Evolutionary conservation across 139 green algal genomes (phyloP), one percentile per base, ranked within the genome.

Genomic region (Picochlorum sp.): DNA sequence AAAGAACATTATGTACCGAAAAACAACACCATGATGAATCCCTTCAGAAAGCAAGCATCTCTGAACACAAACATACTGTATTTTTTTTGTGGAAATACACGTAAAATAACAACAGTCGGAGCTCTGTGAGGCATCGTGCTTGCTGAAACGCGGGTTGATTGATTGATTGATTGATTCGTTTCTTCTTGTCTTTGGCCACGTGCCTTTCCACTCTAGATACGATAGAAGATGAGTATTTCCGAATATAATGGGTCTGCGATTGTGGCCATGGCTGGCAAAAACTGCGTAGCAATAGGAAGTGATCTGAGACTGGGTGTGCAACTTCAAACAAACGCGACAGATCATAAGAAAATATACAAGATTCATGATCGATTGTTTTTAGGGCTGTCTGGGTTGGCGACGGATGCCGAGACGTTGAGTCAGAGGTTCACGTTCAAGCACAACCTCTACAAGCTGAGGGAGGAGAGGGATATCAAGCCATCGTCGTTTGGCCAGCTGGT

Each of bases 261-360:
- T 45, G 68, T 91, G 2, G 87, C 87, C 4, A 95, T 95, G 87
- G 75, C 71, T 28, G 87, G 87, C 49, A 92, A 98, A 73, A 76
- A 97, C 7, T 99, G 94, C 71, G 86, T 99, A 23, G 94, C 94
- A 14, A 99, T 99, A 37, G 94, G 74, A 24, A 92, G 80, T 56
- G 94, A 99, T 71, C 76, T 97, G 52, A 85, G 94, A 15, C 90
- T 99, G 46, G 94, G 94, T 41, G 88, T 98, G 32, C 90, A 99
- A 77, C 80, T 96, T 45, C 88, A 96, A 73, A 99, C 94, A 4
- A 87, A 98, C 13, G 89, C 94, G 0, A 94, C 85, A 18, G 94
- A 99, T 68, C 90, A 88, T 68, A 86, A 92, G 37, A 98, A 97
- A 69, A 74, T 99, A 2, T 69, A 80, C 30, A 72, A 73, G 38